Evolutionary conservation across 805 yeast genomes (phyloP).

Genomic region (Zygotorulaspora florentina): DNA sequence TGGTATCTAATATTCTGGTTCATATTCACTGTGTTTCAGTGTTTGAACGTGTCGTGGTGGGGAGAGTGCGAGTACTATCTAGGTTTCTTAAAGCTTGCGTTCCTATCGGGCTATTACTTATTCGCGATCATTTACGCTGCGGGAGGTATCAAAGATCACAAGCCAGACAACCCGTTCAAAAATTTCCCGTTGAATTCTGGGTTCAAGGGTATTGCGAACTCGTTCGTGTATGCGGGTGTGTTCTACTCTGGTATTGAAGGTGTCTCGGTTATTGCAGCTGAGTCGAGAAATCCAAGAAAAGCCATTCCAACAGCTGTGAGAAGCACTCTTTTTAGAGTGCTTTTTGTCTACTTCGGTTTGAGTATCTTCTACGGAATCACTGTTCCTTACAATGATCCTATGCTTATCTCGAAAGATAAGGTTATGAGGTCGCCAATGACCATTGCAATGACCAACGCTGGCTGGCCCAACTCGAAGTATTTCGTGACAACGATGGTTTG

Average conservation of each 20-base stretch:
- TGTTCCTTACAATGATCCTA: constrained; percentile 52
- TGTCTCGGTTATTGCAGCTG: constrained; percentile 58
- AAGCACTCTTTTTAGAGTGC: constrained; percentile 52
- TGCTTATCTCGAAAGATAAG: constrained; percentile 36
- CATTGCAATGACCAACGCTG: constrained; percentile 46
- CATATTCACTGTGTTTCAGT: constrained; percentile 47
- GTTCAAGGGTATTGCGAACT: constrained; percentile 52
- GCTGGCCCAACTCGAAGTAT: constrained; percentile 50
- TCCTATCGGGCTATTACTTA: constrained; percentile 46
- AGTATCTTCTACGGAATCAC: constrained; percentile 56
- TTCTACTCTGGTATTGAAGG: constrained; percentile 57
- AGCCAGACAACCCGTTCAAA: constrained; percentile 36
- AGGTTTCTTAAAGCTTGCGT: constrained; percentile 43
- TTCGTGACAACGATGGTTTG: constrained; percentile 51
- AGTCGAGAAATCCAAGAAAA: constrained; percentile 52
- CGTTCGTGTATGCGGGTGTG: constrained; percentile 56
- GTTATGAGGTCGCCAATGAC: constrained; percentile 49
- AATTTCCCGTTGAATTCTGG: constrained; percentile 41
- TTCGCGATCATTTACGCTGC: constrained; percentile 45
- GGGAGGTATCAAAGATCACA: constrained; percentile 39
- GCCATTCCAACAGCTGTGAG: constrained; percentile 57
- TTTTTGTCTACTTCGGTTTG: constrained; percentile 49
- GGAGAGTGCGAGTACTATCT: constrained; percentile 56
- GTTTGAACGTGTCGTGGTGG: constrained; percentile 48
- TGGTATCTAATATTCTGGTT: constrained; percentile 52